Percentiles rank a stretch among this genome's conserved stretches.
phyloP scores from a whole-genome alignment of 2,329 filamentous ascomycete species.

The Trichoderma harzianum region DNA sequence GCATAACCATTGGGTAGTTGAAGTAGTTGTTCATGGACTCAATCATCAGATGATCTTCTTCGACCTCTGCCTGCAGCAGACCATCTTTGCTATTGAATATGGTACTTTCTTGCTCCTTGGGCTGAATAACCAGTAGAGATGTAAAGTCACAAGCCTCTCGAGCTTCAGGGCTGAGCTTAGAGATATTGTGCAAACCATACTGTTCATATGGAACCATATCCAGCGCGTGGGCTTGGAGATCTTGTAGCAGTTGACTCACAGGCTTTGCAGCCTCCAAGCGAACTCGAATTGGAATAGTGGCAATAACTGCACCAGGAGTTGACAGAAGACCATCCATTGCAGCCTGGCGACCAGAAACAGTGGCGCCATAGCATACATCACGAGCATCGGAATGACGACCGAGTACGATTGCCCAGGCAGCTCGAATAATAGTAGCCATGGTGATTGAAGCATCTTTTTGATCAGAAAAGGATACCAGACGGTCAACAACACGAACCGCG shows the following conservation, averaged over 20 bases:
- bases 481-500: not conserved
- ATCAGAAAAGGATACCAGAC: not conserved
- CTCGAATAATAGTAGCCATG: conserved; percentile 4
- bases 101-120: not conserved
- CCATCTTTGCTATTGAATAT: not conserved
- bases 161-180: conserved; percentile 19
- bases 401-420: conserved; percentile 14
- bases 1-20: conserved; percentile 21
- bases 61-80: not conserved
- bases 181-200: conserved; percentile 24
- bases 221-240: conserved; percentile 20
- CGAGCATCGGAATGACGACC: not conserved
- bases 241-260: conserved; percentile 16
- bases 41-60: not conserved
- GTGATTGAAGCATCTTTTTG: not conserved
- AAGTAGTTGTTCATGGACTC: conserved; percentile 19
- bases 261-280: conserved; percentile 12
- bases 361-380: conserved; percentile 7
- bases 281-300: conserved; percentile 22
- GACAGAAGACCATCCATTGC: conserved; percentile 17
- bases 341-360: conserved; percentile 20
- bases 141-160: conserved; percentile 14
- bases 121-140: conserved; percentile 10
- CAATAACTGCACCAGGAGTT: conserved; percentile 21
- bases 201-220: conserved; percentile 27